phyloP scores from a whole-genome alignment of 2,329 filamentous ascomycete species.

The Alternaria ventricosa region DNA sequence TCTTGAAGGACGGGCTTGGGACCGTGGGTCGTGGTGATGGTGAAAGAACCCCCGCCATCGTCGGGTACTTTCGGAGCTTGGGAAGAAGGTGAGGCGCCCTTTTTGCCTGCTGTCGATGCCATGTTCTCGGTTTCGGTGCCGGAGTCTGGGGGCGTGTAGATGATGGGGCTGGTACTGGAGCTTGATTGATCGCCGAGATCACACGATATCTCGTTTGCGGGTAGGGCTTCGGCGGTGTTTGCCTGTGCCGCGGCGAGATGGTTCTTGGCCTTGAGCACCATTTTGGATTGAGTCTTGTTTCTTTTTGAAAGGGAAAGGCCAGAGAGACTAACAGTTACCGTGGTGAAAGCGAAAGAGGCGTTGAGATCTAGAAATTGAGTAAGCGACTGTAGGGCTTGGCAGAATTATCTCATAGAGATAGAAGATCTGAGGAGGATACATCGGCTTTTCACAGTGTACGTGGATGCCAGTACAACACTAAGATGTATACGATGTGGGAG shows the following conservation, averaged over 20 bases:
- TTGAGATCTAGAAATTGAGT: not conserved
- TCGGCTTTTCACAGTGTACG: not conserved
- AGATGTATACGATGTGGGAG: not conserved
- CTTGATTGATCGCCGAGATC: not conserved
- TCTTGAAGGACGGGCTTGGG: not conserved
- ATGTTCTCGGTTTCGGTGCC: conserved; percentile 4
- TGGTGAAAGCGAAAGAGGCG: not conserved
- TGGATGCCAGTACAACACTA: not conserved
- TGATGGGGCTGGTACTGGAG: not conserved
- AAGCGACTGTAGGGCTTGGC: not conserved
- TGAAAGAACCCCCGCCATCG: conserved; percentile 1
- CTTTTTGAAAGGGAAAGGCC: not conserved
- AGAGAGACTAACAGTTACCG: not conserved
- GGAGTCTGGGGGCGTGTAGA: conserved; percentile 10
- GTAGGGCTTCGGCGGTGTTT: not conserved
- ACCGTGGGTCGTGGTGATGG: conserved; percentile 1
- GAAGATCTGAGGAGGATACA: not conserved
- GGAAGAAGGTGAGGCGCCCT: not conserved
- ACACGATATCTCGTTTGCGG: not conserved
- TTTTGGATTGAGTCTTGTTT: not conserved
- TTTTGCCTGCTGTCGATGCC: not conserved
- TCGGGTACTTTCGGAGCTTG: not conserved
- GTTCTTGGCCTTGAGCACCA: not conserved
- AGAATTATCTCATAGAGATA: fast-evolving
- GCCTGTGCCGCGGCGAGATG: not conserved